phyloP scores from a whole-genome alignment of 768 basidiomycete genomes.

The Xerocomus spinulosus region DNA sequence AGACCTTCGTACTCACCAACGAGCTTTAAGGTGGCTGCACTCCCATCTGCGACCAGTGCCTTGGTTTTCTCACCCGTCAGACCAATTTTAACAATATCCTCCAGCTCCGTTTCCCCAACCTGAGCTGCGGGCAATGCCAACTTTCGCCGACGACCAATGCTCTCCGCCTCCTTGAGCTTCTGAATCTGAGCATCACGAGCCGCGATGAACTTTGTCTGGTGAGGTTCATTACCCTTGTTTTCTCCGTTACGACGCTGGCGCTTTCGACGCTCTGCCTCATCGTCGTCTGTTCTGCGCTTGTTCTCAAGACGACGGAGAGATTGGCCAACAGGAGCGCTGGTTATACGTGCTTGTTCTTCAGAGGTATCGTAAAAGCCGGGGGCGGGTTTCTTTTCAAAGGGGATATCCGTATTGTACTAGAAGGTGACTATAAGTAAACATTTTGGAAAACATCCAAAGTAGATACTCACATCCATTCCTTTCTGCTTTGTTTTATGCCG shows the following conservation, averaged over 20 bases:
- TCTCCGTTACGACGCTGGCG: slow-evolving; percentile 63
- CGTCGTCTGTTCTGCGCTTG: slow-evolving; percentile 91
- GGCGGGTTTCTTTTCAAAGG: slow-evolving; percentile 95
- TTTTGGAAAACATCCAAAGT: not conserved
- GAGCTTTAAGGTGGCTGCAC: slow-evolving; percentile 78
- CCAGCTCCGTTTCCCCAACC: slow-evolving; percentile 90
- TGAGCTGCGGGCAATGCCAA: slow-evolving; percentile 84
- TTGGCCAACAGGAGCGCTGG: slow-evolving; percentile 88
- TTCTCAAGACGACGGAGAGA: slow-evolving; percentile 89
- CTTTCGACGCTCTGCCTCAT: slow-evolving; percentile 91
- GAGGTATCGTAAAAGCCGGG: slow-evolving; percentile 96
- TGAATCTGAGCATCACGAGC: slow-evolving; percentile 97
- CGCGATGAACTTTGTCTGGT: slow-evolving; percentile 94
- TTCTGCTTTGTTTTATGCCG: slow-evolving; percentile 92
- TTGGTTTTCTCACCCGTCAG: slow-evolving; percentile 87
- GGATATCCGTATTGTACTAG: slow-evolving; percentile 97
- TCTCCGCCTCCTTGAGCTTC: slow-evolving; percentile 95
- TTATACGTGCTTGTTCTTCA: slow-evolving; percentile 84
- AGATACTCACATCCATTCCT: slow-evolving; percentile 84
- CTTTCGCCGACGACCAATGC: slow-evolving; percentile 82
- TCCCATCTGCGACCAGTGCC: slow-evolving; percentile 75
- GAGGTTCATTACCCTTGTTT: slow-evolving; percentile 64
- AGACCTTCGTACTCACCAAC: slow-evolving; percentile 91
- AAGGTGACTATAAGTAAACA: slow-evolving; percentile 1
- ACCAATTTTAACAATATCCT: slow-evolving; percentile 98